These are phyloP conservation scores for Naganishia kalamii DNA, from an alignment of 768 basidiomycete species.

Conservation along the genomic window DNA sequence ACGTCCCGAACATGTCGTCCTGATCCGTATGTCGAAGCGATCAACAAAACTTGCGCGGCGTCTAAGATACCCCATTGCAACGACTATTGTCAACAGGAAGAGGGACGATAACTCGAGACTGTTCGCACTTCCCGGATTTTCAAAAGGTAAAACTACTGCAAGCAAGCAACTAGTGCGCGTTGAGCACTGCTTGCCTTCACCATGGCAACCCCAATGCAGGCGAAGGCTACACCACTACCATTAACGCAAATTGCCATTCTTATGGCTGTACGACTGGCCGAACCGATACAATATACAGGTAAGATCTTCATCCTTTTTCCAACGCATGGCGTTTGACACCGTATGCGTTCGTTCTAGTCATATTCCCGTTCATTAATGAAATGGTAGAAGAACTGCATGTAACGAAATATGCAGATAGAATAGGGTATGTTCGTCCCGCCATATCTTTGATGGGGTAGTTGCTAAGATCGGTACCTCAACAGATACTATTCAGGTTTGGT, in stretches of 20 bases:
- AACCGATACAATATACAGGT: conserved; percentile 45
- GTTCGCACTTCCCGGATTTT: no score
- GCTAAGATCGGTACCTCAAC: conserved; percentile 32
- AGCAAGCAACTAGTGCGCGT: no score
- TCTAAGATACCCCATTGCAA: no score
- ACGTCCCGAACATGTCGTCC: no score
- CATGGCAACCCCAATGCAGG: background rate
- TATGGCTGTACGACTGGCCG: conserved; percentile 41
- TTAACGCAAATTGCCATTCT: conserved; percentile 36
- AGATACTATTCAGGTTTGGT: conserved; percentile 47
- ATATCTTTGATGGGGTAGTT: conserved; percentile 9
- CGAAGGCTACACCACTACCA: conserved; percentile 20
- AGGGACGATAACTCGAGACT: no score
- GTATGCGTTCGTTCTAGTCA: conserved; percentile 23
- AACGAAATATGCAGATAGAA: conserved; percentile 31
- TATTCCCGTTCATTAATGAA: conserved; percentile 48
- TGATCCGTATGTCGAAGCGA: no score
- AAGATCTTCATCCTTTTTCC: background rate
- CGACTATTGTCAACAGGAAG: no score
- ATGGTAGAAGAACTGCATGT: conserved; percentile 37
- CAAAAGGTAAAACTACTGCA: no score
- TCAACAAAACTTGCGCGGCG: no score
- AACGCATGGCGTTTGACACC: background rate
- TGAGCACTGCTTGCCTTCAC: no score
- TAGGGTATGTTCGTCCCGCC: background rate